These are phyloP conservation scores for Cunninghamia lanceolata DNA, from an alignment of 75 land plant genomes.

Conservation along the genomic window DNA sequence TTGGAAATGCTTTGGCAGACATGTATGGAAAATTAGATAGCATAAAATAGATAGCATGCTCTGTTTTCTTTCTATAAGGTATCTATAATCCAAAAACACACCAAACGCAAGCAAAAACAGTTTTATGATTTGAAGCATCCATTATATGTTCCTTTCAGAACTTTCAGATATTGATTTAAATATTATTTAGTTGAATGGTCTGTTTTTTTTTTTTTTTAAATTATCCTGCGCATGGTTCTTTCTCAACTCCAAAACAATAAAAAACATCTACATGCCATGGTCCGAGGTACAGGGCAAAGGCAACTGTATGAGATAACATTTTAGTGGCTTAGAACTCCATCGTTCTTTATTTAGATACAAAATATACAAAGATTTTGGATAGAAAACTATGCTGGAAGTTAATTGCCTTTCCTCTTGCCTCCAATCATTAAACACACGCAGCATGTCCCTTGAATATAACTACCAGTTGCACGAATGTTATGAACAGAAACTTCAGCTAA, in stretches of 20 bases:
- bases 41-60: slow-evolving; percentile 89
- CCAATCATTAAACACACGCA: slow-evolving; percentile 96
- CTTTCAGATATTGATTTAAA: too few species aligned
- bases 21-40: too few species aligned
- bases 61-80: slow-evolving; percentile 72
- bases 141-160: neutral
- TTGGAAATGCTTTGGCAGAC: too few species aligned
- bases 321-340: neutral
- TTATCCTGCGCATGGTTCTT: slow-evolving; percentile 98
- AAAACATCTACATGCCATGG: slow-evolving; percentile 98
- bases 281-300: slow-evolving; percentile 95
- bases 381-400: too few species aligned
- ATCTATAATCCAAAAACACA: neutral
- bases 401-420: slow-evolving; percentile 96
- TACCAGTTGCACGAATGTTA: slow-evolving; percentile 89
- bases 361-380: too few species aligned
- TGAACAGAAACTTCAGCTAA: slow-evolving; percentile 96
- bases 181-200: too few species aligned
- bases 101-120: neutral
- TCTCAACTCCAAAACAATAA: slow-evolving; percentile 88
- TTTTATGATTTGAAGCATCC: neutral
- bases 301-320: slow-evolving; percentile 40
- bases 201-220: too few species aligned
- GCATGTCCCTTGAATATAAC: slow-evolving; percentile 97
- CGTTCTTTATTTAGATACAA: too few species aligned